A percentile compares a stretch with the other conserved stretches of the same genome.
Evolutionary conservation across 2,329 filamentous ascomycete species (phyloP).

Genomic region (Colletotrichum euphorbiae): DNA sequence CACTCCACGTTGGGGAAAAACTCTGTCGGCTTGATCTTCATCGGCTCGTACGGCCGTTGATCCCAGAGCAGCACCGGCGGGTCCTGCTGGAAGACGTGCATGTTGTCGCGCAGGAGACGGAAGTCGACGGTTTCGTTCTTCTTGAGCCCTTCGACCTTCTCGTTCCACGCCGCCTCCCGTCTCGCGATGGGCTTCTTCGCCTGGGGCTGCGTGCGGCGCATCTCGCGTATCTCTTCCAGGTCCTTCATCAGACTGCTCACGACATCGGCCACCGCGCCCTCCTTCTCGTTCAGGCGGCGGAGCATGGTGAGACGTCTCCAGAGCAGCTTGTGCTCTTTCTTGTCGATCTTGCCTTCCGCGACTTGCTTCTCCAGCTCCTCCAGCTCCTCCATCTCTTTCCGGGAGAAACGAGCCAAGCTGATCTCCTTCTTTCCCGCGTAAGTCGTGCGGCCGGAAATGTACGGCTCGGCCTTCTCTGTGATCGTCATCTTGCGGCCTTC

Average conservation of each 20-base stretch:
- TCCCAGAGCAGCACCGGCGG: slow-evolving; percentile 75
- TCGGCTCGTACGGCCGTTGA: slow-evolving; percentile 75
- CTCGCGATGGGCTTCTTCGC: slow-evolving; percentile 44
- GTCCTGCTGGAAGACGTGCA: slow-evolving; percentile 60
- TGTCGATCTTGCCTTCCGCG: slow-evolving; percentile 31
- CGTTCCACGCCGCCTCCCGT: slow-evolving; percentile 51
- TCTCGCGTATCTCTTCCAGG: slow-evolving; percentile 48
- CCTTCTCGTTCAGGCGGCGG: slow-evolving; percentile 41
- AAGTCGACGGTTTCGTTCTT: slow-evolving; percentile 52
- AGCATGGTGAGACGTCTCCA: slow-evolving; percentile 45
- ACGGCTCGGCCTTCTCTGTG: slow-evolving; percentile 44
- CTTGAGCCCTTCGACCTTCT: slow-evolving; percentile 48
- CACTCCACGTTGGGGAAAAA: slow-evolving; percentile 72
- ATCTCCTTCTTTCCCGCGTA: slow-evolving; percentile 46
- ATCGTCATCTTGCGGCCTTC: slow-evolving; percentile 54
- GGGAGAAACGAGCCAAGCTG: slow-evolving; percentile 51
- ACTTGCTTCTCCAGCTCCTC: slow-evolving; percentile 51
- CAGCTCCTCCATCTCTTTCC: slow-evolving; percentile 50
- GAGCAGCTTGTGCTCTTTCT: background rate
- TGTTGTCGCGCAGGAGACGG: slow-evolving; percentile 62
- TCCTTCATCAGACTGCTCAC: slow-evolving; percentile 41
- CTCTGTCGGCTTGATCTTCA: slow-evolving; percentile 68
- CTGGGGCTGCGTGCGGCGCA: slow-evolving; percentile 42
- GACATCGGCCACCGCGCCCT: background rate
- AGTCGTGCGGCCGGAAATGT: slow-evolving; percentile 42